Conservation (phyloP, 1,284 basidiomycete genomes). For the Cutaneotrichosporon cutaneum region DNA sequence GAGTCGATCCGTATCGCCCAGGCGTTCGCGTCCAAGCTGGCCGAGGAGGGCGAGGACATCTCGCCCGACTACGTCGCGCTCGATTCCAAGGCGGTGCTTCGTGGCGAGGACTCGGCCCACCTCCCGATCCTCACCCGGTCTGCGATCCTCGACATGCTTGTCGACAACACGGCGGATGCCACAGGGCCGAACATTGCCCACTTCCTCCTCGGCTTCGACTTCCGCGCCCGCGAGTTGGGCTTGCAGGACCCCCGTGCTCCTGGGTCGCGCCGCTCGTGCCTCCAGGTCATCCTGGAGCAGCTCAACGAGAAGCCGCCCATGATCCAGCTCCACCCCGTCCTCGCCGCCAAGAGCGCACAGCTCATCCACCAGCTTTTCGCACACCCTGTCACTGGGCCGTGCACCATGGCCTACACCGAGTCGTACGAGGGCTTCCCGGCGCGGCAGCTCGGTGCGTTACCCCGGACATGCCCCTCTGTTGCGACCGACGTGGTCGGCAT, state of each 20-base stretch:
- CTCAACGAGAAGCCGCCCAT: constrained; percentile 64
- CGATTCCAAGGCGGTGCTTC: constrained; percentile 31
- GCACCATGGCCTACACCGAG: constrained; percentile 82
- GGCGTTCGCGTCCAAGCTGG: constrained; percentile 71
- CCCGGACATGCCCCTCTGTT: constrained; percentile 58
- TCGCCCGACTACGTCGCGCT: constrained; percentile 43
- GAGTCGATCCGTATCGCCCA: constrained; percentile 83
- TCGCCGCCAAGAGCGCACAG: constrained; percentile 83
- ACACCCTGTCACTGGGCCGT: constrained; percentile 76
- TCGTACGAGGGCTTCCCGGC: constrained; percentile 87
- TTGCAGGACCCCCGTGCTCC: constrained; percentile 61
- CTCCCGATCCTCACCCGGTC: constrained; percentile 63
- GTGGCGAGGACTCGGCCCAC: constrained; percentile 28
- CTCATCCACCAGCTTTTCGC: constrained; percentile 83
- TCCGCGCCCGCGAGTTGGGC: constrained; percentile 54
- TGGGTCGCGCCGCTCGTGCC: constrained; percentile 66
- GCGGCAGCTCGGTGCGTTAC: constrained; percentile 64
- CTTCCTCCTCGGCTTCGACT: constrained; percentile 77
- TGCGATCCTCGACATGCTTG: constrained; percentile 80
- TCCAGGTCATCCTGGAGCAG: constrained; percentile 78
- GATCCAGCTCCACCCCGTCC: constrained; percentile 66
- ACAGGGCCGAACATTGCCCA: constrained; percentile 84
- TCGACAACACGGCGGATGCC: constrained; percentile 70
- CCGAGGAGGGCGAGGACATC: constrained; percentile 59
- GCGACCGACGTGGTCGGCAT: constrained; percentile 54